Evolutionary conservation across 202 grass and related monocot species (phyloP), one percentile per base, ranked within the genome.

Genomic region (Schoenoplectus triqueter): DNA sequence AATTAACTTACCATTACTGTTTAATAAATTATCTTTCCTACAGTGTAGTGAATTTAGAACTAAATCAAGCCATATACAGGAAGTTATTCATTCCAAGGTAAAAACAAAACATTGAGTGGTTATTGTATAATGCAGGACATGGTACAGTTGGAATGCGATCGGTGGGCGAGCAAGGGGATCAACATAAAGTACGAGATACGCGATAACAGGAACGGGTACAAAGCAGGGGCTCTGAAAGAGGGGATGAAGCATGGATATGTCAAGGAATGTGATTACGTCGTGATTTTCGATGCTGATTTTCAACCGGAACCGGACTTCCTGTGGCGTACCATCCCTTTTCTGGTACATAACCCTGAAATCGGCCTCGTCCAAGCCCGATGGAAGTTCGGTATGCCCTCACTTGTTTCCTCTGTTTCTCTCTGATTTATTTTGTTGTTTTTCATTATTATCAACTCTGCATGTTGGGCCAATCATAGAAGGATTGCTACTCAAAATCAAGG

Each of bases 211-310:
- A 85, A 82, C 0, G 95, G 95, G 21, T 97, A 94, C 91, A 97
- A 97, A 81, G 95, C 95, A 8, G 95, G 95, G 8, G 95, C 95
- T 4, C 86, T 97, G 10, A 84, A 89, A 48, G 95, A 93, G 13
- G 95, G 95, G 18, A 94, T 97, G 95, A 92, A 93, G 89, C 90
- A 85, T 85, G 79, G 55, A 80, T 97, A 97, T 64, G 95, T 87
- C 78, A 86, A 77, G 1, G 86, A 85, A 6, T 97, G 95, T 31
- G 91, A 98, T 65, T 41, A 86, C 2, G 91, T 98, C 0, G 92
- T 85, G 87, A 92, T 97, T 86, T 97, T 97, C 80, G 95, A 97
- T 61, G 91, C 95, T 60, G 95, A 97, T 84, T 97, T 97, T 86
- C 95, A 92, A 67, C 95, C 95, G 0, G 92, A 97, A 57, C 82